phyloP scores from a whole-genome alignment of 192 early-diverging fungal genomes.

The Phlyctochytrium planicorne region DNA sequence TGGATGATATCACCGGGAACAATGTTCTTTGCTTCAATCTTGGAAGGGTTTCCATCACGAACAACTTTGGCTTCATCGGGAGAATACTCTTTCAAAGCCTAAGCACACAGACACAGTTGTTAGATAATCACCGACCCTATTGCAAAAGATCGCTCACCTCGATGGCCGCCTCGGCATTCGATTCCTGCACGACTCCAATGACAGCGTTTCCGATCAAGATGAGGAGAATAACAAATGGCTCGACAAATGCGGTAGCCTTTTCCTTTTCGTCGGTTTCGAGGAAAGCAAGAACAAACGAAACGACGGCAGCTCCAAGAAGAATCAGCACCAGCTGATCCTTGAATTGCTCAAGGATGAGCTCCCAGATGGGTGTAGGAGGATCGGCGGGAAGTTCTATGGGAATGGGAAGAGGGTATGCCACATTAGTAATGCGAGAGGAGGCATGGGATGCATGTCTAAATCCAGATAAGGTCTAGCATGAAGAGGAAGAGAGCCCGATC shows the following conservation, averaged over 20 bases:
- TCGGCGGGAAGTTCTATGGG: slow-evolving; percentile 81
- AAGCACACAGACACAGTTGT: no score
- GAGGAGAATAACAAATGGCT: slow-evolving; percentile 95
- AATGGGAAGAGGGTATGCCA: not conserved
- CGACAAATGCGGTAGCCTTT: slow-evolving; percentile 85
- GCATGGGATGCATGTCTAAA: no score
- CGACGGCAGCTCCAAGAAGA: slow-evolving; percentile 80
- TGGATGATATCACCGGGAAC: slow-evolving; percentile 98
- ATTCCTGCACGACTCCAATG: slow-evolving; percentile 96
- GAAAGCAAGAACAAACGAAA: slow-evolving; percentile 91
- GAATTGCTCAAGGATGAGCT: slow-evolving; percentile 95
- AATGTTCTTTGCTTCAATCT: slow-evolving; percentile 72
- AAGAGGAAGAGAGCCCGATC: not conserved
- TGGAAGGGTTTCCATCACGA: slow-evolving; percentile 66
- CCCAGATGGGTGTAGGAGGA: slow-evolving; percentile 84
- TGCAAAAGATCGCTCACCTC: slow-evolving; percentile 53
- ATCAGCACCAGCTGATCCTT: slow-evolving; percentile 98
- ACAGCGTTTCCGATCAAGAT: slow-evolving; percentile 98
- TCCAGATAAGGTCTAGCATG: not conserved
- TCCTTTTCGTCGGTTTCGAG: slow-evolving; percentile 73
- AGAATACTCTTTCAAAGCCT: slow-evolving; percentile 93
- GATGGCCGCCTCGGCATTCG: slow-evolving; percentile 95
- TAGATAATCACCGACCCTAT: not conserved
- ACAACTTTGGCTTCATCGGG: slow-evolving; percentile 93
- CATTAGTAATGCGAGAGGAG: slow-evolving; percentile 1